Evolutionary conservation across 2,329 filamentous ascomycete genomes (phyloP), one percentile per base, ranked within the genome.

Genomic region (Rhynchosporium agropyri): DNA sequence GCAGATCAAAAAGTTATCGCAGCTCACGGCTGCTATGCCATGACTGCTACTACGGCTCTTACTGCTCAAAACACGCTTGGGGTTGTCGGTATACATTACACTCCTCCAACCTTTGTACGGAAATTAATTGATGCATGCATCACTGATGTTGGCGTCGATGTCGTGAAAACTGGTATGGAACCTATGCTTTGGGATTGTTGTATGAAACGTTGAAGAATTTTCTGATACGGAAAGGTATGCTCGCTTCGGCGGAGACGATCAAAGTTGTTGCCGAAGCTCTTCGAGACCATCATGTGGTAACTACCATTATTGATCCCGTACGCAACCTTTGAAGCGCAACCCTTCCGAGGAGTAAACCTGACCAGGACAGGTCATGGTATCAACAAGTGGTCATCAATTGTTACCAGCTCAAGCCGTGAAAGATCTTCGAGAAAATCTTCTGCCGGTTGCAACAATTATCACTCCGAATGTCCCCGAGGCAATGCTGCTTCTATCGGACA

Each of bases 11-110:
- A 97, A 76, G 92, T 96, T 65, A 89, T 97, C 65, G 90, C 92
- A 50, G 91, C 91, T 20, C 92, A 98, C 83, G 88, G 89, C 64
- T 95, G 91, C 78, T 98, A 98, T 81, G 92, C 92, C 64, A 96
- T 97, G 87, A 97, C 94, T 57, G 92, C 93, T 28, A 97, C 94
- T 9, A 96, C 94, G 13, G 94, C 94, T 26, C 80, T 99, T 73
- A 99, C 95, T n/a, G 93, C 92, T 15, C 95, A 98, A 74, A 97
- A 98, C 77, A 99, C 95, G 0, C 82, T 84, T 59, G 92, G 92
- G 4, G 92, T 98, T 13, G 81, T 86, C 65, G 91, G 84, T 67
- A 91, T 98, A 58, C 91, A 97, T 73, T 79, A 89, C 61, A 85
- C 90, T 7, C 94, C 94, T 0, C 80, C 90, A 0, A 81, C 82